Base-by-base conservation (phyloP, 176 grass and related monocot species). In the Avena sativa region DNA sequence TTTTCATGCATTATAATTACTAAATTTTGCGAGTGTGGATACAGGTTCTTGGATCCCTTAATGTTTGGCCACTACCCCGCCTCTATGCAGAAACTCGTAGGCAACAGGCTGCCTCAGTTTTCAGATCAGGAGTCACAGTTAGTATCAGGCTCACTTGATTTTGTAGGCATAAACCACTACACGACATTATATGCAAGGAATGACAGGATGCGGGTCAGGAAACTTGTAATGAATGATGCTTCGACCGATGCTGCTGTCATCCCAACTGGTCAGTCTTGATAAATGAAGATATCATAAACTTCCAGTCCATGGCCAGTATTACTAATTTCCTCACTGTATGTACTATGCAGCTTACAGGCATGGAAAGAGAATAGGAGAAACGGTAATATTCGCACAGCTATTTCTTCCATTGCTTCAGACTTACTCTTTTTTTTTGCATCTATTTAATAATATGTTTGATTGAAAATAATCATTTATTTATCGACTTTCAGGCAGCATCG, bases 121-220 rank as follows among this genome's bases (percentile, higher is more conserved):
- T 90, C 90, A 52, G 87, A 13, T 28, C 82, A 89, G 52, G 80
- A 50, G 21, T 94, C 97, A 40, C 91, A 91, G 30, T 85, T 86
- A 60, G 84, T 96, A 79, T 88, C 89, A 10, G 83, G 93, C 49
- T 93, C 94, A 1, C 70, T 98, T 21, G 90, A 98, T 93, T 98
- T 98, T 91, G 79, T 98, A 30, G 92, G 97, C 51, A 94, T 98
- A 91, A 98, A 98, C 87, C 97, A 98, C 85, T 96, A 98, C 79
- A 98, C 97, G 19, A 88, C 94, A 76, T 70, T 96, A 76, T 98
- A 98, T 94, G 97, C 69, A 82, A 91, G 89, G 75, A 98, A 98
- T 14, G 97, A 98, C 73, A 81, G 94, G 81, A 91, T 59, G 74
- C 57, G 81, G 75, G 85, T 94, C 47, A 92, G 92, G 74, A 98